Conservation (phyloP, 306 rosid species). For the Gastrolobium bilobum region DNA sequence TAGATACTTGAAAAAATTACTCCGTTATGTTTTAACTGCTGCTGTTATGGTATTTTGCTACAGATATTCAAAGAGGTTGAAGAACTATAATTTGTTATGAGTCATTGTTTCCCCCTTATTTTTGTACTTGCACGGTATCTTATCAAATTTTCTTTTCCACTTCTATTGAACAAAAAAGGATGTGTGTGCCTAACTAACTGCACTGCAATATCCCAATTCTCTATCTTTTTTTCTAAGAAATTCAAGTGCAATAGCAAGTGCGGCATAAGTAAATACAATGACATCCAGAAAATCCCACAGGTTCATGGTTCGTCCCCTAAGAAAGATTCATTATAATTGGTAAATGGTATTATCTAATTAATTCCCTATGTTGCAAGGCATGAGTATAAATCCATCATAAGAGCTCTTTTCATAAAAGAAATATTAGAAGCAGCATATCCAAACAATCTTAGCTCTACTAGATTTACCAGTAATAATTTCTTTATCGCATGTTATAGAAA, state of each 20-base stretch:
- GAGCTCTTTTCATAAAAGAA: slow-evolving; percentile 30
- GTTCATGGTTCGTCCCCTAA: slow-evolving; percentile 13
- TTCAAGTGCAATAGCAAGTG: slow-evolving; percentile 13
- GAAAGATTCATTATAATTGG: slow-evolving; percentile 31
- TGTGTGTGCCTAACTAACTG: slow-evolving; percentile 8
- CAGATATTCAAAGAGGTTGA: slow-evolving; percentile 20
- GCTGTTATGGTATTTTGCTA: slow-evolving; percentile 26
- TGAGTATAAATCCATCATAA: slow-evolving; percentile 26
- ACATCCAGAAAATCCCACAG: slow-evolving; percentile 35
- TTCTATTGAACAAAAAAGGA: slow-evolving; percentile 23
- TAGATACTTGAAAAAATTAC: slow-evolving; percentile 21
- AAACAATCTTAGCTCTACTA: slow-evolving; percentile 30
- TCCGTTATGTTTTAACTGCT: slow-evolving; percentile 14
- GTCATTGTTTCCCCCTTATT: slow-evolving; percentile 23
- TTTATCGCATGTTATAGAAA: slow-evolving; percentile 81
- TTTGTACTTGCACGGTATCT: slow-evolving; percentile 14
- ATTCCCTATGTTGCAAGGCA: slow-evolving; percentile 36
- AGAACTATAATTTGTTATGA: slow-evolving; percentile 31
- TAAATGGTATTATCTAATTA: not conserved
- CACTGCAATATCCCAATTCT: slow-evolving; percentile 2
- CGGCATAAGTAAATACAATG: not conserved
- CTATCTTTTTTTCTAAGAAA: slow-evolving; percentile 3
- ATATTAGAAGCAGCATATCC: slow-evolving; percentile 34
- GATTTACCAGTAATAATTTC: slow-evolving; percentile 89
- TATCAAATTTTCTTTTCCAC: not conserved